Evolutionary conservation across 108 stramenopile species (phyloP).

Genomic region (Halocafeteria seosinensis): DNA sequence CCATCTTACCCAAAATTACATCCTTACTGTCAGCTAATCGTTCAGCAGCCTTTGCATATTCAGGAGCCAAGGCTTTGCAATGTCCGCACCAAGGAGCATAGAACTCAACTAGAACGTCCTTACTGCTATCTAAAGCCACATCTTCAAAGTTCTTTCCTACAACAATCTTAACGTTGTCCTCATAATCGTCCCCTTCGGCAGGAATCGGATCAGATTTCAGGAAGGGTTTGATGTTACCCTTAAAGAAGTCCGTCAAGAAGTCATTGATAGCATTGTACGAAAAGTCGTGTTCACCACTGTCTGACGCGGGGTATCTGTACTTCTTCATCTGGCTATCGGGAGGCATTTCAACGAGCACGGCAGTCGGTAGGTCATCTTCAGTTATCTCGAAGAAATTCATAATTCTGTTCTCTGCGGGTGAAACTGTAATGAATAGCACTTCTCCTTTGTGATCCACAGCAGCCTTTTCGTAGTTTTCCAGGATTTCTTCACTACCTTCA

Average conservation of each 20-base stretch:
- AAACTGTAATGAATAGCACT: slow-evolving; percentile 24
- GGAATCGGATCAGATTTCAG: slow-evolving; percentile 24
- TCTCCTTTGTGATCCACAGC: slow-evolving; percentile 17
- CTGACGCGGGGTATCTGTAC: slow-evolving; percentile 6
- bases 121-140: slow-evolving; percentile 17
- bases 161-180: slow-evolving; percentile 22
- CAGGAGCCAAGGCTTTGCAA: slow-evolving; percentile 44
- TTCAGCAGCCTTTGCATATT: slow-evolving; percentile 35
- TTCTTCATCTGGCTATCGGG: slow-evolving; percentile 12
- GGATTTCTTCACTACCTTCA: not conserved
- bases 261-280: not conserved
- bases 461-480: not conserved
- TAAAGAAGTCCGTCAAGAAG: slow-evolving; percentile 11
- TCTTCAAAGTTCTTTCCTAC: slow-evolving; percentile 26
- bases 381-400: slow-evolving; percentile 34
- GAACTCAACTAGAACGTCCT: slow-evolving; percentile 51
- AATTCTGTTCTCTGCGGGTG: slow-evolving; percentile 27
- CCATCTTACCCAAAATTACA: slow-evolving; percentile 47
- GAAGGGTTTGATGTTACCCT: slow-evolving; percentile 19
- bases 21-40: slow-evolving; percentile 21
- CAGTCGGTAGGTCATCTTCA: slow-evolving; percentile 19
- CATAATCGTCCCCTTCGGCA: slow-evolving; percentile 22
- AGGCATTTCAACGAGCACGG: slow-evolving; percentile 33
- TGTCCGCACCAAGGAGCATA: slow-evolving; percentile 60
- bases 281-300: slow-evolving; percentile 7